Base-by-base conservation (phyloP, 805 yeast species). In the Hanseniaspora osmophila region DNA sequence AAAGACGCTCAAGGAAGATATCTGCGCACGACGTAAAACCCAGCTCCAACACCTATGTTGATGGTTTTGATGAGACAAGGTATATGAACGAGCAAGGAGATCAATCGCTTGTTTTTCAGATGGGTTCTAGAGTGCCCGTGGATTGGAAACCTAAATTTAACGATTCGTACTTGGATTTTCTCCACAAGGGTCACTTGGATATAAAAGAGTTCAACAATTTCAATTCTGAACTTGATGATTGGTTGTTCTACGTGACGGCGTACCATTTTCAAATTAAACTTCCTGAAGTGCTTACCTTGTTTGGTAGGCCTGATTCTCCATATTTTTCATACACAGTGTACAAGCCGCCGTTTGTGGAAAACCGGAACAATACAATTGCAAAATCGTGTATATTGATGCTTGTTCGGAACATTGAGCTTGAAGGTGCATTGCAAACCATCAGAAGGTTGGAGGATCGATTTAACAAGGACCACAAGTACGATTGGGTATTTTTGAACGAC, bases 381-480 rank as follows among this genome's bases (percentile, higher is more conserved):
- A 87, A 86, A 59, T 96, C 96, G 3, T 81, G 94, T 0, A 60
- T 88, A 27, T 71, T 88, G 46, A 87, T 88, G 95, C 72, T 88
- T 27, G 94, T 84, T 37, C 68, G 96, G 46, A 87, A 87, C 59
- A 69, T 73, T 65, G 96, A 87, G 60, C 61, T 87, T 10, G 68
- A 71, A 10, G 87, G 81, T 1, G 95, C 92, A 0, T 61, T 87
- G 40, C 58, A 63, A 40, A 75, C 94, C 17, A 86, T 87, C 75
- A 70, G 95, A 55, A 75, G 83, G 9, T 61, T 83, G 41, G 90
- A 83, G 61, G 90, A 82, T 59, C 64, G 86, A 47, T 83, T 83
- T 64, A 83, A 83, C 61, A 63, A 59, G 41, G 68, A 76, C 44
- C 82, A 69, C 59, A 69, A 77, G 47, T 83, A 83, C 55, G 81